A percentile compares a stretch with the other conserved stretches of the same genome.
phyloP scores from a whole-genome alignment of 2,329 filamentous ascomycete species.

The Trichophyton benhamiae region DNA sequence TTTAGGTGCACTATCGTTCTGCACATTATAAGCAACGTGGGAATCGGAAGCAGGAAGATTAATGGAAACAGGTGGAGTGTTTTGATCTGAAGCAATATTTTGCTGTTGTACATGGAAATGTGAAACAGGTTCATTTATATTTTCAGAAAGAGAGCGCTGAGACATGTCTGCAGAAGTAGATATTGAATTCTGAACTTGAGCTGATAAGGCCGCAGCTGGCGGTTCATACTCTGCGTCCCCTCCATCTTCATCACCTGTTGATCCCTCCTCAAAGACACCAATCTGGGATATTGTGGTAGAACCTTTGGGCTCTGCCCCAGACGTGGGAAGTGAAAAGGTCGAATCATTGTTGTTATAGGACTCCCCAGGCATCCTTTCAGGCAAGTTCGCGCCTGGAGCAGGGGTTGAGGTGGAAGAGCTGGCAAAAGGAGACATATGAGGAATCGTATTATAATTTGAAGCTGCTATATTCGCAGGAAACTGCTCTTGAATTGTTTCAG shows the following conservation, averaged over 20 bases:
- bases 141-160: slow-evolving; percentile 44
- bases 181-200: slow-evolving; percentile 38
- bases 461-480: slow-evolving; percentile 25
- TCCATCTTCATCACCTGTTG: slow-evolving; percentile 42
- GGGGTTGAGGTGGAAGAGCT: slow-evolving; percentile 17
- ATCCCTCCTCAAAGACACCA: slow-evolving; percentile 52
- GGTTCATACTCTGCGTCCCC: slow-evolving; percentile 43
- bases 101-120: slow-evolving; percentile 50
- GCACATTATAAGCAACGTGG: slow-evolving; percentile 35
- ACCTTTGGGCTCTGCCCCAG: slow-evolving; percentile 25
- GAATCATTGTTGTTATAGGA: slow-evolving; percentile 20
- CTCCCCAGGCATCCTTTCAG: slow-evolving; percentile 21
- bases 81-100: slow-evolving; percentile 42
- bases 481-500: slow-evolving; percentile 35
- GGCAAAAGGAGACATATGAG: slow-evolving; percentile 20
- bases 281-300: slow-evolving; percentile 34
- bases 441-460: slow-evolving; percentile 19
- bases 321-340: slow-evolving; percentile 23
- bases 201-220: slow-evolving; percentile 32
- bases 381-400: slow-evolving; percentile 15
- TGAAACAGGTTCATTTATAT: slow-evolving; percentile 44
- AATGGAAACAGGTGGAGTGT: slow-evolving; percentile 37
- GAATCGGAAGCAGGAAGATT: slow-evolving; percentile 38
- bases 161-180: slow-evolving; percentile 38
- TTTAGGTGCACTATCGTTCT: slow-evolving; percentile 29